Evolutionary conservation across 306 rosid species (phyloP).

Genomic region (Prunus davidiana): DNA sequence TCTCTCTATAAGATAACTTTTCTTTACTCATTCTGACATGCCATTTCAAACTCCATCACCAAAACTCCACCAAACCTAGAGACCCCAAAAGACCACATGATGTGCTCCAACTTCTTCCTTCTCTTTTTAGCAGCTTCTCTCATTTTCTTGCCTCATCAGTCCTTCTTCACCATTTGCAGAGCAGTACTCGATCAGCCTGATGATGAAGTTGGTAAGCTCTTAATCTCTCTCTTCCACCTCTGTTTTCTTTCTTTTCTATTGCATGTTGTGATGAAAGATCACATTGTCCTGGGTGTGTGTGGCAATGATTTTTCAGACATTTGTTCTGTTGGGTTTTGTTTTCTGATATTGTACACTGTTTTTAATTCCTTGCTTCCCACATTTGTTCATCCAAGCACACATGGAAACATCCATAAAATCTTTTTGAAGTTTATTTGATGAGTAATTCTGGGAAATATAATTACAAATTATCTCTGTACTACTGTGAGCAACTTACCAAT

Average conservation of each 20-base stretch:
- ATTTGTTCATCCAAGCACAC: background rate
- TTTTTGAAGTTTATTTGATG: background rate
- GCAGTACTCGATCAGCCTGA: constrained; percentile 30
- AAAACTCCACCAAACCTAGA: background rate
- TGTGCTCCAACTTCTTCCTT: constrained; percentile 11
- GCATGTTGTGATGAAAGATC: background rate
- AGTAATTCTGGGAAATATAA: background rate
- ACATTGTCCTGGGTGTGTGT: background rate
- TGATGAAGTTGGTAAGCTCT: constrained; percentile 49
- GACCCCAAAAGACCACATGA: background rate
- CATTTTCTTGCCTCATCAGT: constrained; percentile 24
- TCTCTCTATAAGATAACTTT: no score
- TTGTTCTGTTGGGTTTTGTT: background rate
- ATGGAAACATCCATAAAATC: background rate
- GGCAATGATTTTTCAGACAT: background rate
- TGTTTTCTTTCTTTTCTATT: background rate
- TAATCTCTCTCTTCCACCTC: background rate
- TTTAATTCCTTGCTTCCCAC: no score
- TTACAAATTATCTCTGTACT: no score
- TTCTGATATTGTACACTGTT: background rate
- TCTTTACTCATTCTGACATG: background rate
- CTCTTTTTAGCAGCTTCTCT: constrained; percentile 20
- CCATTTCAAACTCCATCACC: background rate
- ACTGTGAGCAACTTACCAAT: no score
- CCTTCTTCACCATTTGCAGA: constrained; percentile 27